Base-by-base conservation (phyloP, 2,329 filamentous ascomycete genomes). In the Westerdykella sp. region DNA sequence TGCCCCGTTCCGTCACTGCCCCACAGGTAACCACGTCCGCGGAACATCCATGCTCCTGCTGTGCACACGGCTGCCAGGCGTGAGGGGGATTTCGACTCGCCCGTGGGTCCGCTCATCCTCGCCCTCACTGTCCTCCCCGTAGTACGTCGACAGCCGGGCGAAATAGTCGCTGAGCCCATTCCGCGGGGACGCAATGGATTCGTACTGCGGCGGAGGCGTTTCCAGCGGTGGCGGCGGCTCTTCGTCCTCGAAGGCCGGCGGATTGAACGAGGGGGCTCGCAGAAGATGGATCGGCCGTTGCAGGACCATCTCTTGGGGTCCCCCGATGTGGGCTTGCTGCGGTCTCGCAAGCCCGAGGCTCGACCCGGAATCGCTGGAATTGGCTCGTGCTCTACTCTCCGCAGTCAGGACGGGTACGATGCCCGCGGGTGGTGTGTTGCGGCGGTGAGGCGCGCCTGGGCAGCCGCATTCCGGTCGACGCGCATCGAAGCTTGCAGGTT, bases 171-270 rank as follows among this genome's bases (percentile, higher is more conserved):
- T 85, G 37, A 95, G 66, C 0, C 79, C 79, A 11, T 65, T 83
- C 68, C 70, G 89, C 66, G 63, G 87, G 13, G 84, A 85, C 1
- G 93, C 80, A 31, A 94, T 85, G 3, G 77, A 74, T 46, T 91
- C 86, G 62, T 96, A 95, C 44, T 85, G 81, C 1, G 90, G 90
- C 6, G 90, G 90, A 1, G 89, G 89, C 0, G 88, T 94, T 50
- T 85, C 73, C 13, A 85, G 65, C 1, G 84, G 81, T 40, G 85
- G 85, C 4, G 87, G 85, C 0, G 85, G 82, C 5, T 81, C 76
- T 41, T 94, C 85, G 5, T 87, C 87, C 48, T 93, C 84, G 59
- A 95, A 95, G 0, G 87, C 80, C 0, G 90, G 89, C 2, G 90
- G 90, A 46, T 89, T 89, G 69, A 89, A 95, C 0, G 87, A 94